Evolutionary conservation across 2,329 filamentous ascomycete species (phyloP).

Genomic region (Ceratocystis lukuohia): DNA sequence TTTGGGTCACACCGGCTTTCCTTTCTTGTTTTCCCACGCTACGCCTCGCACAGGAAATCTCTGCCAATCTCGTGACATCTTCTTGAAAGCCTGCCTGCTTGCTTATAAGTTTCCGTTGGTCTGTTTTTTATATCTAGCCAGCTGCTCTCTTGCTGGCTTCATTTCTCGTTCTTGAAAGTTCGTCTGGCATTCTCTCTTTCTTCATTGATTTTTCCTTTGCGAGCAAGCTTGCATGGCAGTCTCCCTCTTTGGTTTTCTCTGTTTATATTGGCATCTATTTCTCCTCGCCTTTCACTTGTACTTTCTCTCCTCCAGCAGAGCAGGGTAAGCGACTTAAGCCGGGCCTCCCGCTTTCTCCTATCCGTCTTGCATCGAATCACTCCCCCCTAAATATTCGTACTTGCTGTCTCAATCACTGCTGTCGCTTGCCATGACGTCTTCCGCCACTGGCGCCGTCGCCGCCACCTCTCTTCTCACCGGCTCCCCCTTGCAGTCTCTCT

Average conservation of each 20-base stretch:
- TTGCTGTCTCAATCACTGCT: no score
- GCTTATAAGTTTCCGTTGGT: not conserved
- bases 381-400: not conserved
- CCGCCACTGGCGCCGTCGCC: not conserved
- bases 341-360: not conserved
- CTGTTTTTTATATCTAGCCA: not conserved
- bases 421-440: not conserved
- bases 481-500: constrained; percentile 8
- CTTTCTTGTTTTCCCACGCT: no score
- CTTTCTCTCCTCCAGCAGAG: not conserved
- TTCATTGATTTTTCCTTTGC: not conserved
- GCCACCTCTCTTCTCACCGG: constrained; percentile 4
- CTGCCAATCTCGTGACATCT: not conserved
- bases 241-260: not conserved
- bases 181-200: not conserved
- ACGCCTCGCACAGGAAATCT: no score
- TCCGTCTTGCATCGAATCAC: not conserved
- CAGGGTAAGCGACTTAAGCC: not conserved
- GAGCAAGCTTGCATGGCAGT: not conserved
- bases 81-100: not conserved
- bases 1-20: not conserved
- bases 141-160: not conserved
- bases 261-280: not conserved
- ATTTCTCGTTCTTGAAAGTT: not conserved
- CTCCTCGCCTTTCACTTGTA: not conserved